Percentiles rank a stretch among this genome's conserved stretches.
phyloP scores from a whole-genome alignment of 1,284 basidiomycete genomes.

The Fomitopsis betulina region DNA sequence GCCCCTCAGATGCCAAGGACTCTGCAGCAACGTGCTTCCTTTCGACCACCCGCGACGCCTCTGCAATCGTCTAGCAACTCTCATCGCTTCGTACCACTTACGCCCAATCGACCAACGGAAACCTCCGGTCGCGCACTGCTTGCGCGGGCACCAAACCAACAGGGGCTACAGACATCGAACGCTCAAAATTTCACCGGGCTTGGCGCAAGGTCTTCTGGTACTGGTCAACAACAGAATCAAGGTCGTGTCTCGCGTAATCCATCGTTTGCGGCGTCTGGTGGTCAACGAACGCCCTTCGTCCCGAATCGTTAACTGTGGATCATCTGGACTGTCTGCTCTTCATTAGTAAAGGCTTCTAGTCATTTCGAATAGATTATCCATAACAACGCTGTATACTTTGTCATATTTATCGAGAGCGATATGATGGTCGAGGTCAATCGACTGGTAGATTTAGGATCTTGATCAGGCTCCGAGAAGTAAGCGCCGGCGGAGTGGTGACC shows the following conservation, averaged over 20 bases:
- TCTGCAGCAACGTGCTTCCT: conserved; percentile 12
- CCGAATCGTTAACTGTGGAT: not conserved
- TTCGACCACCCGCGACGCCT: conserved; percentile 11
- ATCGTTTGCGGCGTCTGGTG: conserved; percentile 10
- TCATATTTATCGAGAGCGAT: too few relatives aligned
- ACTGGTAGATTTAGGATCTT: not conserved
- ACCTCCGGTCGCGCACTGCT: conserved; percentile 18
- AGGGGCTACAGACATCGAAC: not conserved
- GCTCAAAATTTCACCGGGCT: conserved; percentile 5
- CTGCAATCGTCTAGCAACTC: conserved; percentile 7
- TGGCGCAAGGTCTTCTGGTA: not conserved
- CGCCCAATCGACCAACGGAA: conserved; percentile 10
- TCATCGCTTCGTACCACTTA: conserved; percentile 13
- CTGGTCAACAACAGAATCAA: conserved; percentile 1
- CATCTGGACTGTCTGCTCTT: too few relatives aligned
- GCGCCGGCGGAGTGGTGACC: too few relatives aligned
- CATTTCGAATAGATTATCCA: too few relatives aligned
- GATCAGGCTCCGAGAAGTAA: not conserved
- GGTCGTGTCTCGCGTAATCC: conserved; percentile 4
- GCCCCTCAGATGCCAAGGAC: conserved; percentile 9
- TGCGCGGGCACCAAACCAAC: conserved; percentile 6
- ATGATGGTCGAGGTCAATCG: not conserved
- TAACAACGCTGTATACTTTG: too few relatives aligned
- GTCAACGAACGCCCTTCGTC: conserved; percentile 17
- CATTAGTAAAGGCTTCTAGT: too few relatives aligned